Base-by-base conservation (phyloP, 1,284 basidiomycete species). In the Meripilus lineatus region DNA sequence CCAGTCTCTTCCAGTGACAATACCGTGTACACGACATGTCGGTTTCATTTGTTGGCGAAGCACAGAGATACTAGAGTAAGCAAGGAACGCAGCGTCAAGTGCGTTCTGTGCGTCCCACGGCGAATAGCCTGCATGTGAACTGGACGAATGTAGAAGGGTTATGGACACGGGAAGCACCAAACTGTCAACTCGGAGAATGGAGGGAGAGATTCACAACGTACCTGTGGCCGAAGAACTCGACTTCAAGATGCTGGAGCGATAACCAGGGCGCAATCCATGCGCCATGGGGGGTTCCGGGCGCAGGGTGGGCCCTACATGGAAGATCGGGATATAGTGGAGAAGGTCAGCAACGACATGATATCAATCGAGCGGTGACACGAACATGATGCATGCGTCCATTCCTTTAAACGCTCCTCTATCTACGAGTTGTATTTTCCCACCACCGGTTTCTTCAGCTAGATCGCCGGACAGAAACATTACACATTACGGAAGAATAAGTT, bases 51-150 rank as follows among this genome's bases (percentile, higher is more conserved):
- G 77, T 58, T 80, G 89, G 13, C 90, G 75, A 35, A 93, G 70
- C 2, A 79, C 79, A 7, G 86, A 82, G 36, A 93, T 72, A 45
- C 75, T 74, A 6, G 76, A 77, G 63, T 93, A 93, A 2, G 88
- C 84, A 14, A 88, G 65, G 54, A 90, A 84, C 2, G 85, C 89
- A 0, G 89, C 91, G 60, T 92, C 90, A 33, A 89, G 75, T 4
- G 90, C 89, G 58, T 93, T 93, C 47, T 76, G 74, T 20, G 84
- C 91, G 63, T 91, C 85, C 88, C 88, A 90, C 14, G 85, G 88
- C 3, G 83, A 74, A 26, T 72, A 75, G 22, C 78, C 81, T 11
- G 87, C 88, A 58, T 90, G 87, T 17, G 85, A 81, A 35, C 85
- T 85, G 50, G 47, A 42, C 43, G 21, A 14, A 44, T 25, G 7